Evolutionary conservation across 345 rosid species (phyloP), one percentile per base, ranked within the genome.

Genomic region (Hirschfeldia incana): DNA sequence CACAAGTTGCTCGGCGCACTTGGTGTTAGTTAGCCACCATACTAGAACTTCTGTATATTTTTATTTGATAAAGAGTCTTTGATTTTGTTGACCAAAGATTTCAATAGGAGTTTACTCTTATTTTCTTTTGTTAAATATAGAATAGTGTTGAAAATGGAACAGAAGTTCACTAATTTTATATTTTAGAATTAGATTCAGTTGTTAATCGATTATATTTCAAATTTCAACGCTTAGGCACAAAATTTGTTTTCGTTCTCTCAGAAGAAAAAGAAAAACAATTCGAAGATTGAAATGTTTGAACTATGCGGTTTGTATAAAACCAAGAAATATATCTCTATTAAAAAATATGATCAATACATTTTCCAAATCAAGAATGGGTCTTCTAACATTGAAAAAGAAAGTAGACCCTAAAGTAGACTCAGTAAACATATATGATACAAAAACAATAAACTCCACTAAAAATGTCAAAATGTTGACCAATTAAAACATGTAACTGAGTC

Each of bases 1-100:
- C 46, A 73, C 82, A 67, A 73, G 70, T 61, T 79, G 74, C 16
- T 61, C 63, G 74, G 33, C 82, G 28, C 64, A 42, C 49, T 34
- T 60, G 46, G 67, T 73, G 74, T 73, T 73, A 60, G 70, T 79
- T 73, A 68, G 78, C 78, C 78, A 79, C 78, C 82, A 44, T 46
- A 65, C 70, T 4, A 26, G 57, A 73, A 60, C 62, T 8, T 58
- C 5, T 11, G 13, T 17, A 27, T 39, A 17, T 26, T 51, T 53
- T 27, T 36, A 51, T 17, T 49, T 69, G 36, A 70, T 4, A 60
- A n/a, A 46, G 4, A 32, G 39, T 46, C 39, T 16, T 67, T 39
- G 44, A 29, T 67, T 67, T 37, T 75, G 49, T 60, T 30, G 42
- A 60, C 59, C 42, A 9, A 46, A 76, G 17, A 66, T 17, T 75